Conservation (phyloP, 257 asterid species). For the Solanum arcanum region DNA sequence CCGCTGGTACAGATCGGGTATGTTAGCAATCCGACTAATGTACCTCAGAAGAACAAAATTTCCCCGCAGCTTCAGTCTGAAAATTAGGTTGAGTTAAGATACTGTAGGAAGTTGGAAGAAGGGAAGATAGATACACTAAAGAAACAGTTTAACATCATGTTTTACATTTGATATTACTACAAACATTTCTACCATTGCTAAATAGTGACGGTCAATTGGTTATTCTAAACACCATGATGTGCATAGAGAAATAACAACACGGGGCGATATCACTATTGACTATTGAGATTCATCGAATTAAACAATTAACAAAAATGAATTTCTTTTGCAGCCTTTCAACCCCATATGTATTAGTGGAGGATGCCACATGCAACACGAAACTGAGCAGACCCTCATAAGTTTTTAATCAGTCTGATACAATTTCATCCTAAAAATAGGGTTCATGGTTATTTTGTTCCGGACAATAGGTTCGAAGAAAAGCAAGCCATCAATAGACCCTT, state of each 20-base stretch:
- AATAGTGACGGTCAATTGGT: background rate
- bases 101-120: background rate
- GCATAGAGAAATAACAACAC: background rate
- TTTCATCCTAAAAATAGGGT: background rate
- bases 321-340: background rate
- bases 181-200: background rate
- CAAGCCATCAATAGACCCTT: background rate
- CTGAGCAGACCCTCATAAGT: background rate
- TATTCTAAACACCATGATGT: background rate
- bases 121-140: background rate
- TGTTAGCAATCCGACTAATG: constrained; percentile 42
- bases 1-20: constrained; percentile 33
- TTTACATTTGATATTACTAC: background rate
- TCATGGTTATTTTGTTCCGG: background rate
- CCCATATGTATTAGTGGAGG: background rate
- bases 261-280: background rate
- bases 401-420: background rate
- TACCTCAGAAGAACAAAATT: constrained; percentile 44
- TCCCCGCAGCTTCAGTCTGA: constrained; percentile 61
- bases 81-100: constrained; percentile 6
- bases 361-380: background rate
- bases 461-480: background rate
- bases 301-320: background rate
- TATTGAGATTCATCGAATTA: background rate
- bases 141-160: background rate